Evolutionary conservation across 2,329 filamentous ascomycete genomes (phyloP).

Genomic region (Hypocrella siamensis): DNA sequence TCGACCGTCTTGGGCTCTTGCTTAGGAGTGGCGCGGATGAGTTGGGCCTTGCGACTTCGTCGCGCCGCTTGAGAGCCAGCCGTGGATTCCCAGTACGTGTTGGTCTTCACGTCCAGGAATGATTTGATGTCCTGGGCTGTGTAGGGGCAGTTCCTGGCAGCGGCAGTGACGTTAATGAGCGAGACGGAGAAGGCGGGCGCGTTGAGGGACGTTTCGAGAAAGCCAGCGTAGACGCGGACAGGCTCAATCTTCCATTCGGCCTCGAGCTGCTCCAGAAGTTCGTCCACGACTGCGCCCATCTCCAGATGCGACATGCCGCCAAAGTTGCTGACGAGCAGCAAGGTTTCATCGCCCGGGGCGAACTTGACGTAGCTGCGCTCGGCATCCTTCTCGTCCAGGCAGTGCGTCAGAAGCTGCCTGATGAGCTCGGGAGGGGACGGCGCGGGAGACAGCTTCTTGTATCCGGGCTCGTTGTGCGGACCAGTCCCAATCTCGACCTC

Average conservation of each 20-base stretch:
- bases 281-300: conserved; percentile 36
- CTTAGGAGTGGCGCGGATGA: conserved; percentile 19
- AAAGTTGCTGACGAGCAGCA: conserved; percentile 42
- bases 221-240: conserved; percentile 42
- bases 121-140: conserved; percentile 37
- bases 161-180: conserved; percentile 40
- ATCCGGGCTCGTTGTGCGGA: conserved; percentile 51
- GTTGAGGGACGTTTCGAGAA: conserved; percentile 57
- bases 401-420: conserved; percentile 42
- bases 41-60: conserved; percentile 23
- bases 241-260: conserved; percentile 31
- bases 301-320: conserved; percentile 43
- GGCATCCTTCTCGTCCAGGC: conserved; percentile 38
- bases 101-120: conserved; percentile 49
- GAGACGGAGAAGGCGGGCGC: conserved; percentile 57
- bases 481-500: conserved; percentile 51
- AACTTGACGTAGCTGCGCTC: conserved; percentile 35
- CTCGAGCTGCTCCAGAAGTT: conserved; percentile 33
- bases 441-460: conserved; percentile 36
- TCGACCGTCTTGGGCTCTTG: conserved; percentile 20
- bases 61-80: conserved; percentile 25
- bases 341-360: conserved; percentile 27
- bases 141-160: conserved; percentile 27
- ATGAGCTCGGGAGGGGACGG: conserved; percentile 33
- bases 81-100: conserved; percentile 38